A percentile compares a stretch with the other conserved stretches of the same genome.
phyloP scores from a whole-genome alignment of 371 early-diverging fungal genomes.

The Mucor irregularis region DNA sequence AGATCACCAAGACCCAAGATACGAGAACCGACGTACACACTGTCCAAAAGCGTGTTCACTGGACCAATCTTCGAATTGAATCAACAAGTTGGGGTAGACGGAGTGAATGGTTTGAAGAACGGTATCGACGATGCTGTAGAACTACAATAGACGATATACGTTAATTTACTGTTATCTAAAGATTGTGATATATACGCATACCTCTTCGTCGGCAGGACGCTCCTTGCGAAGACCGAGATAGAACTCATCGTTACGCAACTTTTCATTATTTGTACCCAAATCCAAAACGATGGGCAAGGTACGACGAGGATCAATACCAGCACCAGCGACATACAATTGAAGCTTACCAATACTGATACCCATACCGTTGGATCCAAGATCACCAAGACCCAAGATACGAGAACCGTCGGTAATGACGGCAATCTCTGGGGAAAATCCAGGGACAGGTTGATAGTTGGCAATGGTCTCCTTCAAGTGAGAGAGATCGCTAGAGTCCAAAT shows the following conservation, averaged over 20 bases:
- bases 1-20: conserved; percentile 94
- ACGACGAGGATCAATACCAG: no score
- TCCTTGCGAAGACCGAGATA: conserved; percentile 76
- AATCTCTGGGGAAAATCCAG: conserved; percentile 64
- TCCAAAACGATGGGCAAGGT: conserved; percentile 89
- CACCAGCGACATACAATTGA: conserved; percentile 88
- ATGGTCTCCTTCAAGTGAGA: conserved; percentile 67
- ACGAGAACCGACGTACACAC: no score
- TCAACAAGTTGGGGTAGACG: conserved; percentile 76
- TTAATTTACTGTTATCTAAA: no score
- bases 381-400: conserved; percentile 90
- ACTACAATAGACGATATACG: conserved; percentile 36
- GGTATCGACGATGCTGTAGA: conserved; percentile 78
- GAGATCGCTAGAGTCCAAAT: conserved; percentile 65
- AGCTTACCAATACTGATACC: conserved; percentile 93
- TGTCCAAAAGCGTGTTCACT: conserved; percentile 84
- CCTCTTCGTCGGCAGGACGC: conserved; percentile 44
- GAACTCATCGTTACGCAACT: conserved; percentile 73
- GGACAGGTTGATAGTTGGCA: conserved; percentile 56
- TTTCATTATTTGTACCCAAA: conserved; percentile 85
- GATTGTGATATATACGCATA: no score
- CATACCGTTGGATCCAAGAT: conserved; percentile 90
- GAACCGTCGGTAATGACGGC: conserved; percentile 93
- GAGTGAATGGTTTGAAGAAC: conserved; percentile 69
- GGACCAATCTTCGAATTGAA: conserved; percentile 95